These are phyloP conservation scores for Penicillium canescens DNA, from an alignment of 495 filamentous ascomycete species.

Conservation along the genomic window DNA sequence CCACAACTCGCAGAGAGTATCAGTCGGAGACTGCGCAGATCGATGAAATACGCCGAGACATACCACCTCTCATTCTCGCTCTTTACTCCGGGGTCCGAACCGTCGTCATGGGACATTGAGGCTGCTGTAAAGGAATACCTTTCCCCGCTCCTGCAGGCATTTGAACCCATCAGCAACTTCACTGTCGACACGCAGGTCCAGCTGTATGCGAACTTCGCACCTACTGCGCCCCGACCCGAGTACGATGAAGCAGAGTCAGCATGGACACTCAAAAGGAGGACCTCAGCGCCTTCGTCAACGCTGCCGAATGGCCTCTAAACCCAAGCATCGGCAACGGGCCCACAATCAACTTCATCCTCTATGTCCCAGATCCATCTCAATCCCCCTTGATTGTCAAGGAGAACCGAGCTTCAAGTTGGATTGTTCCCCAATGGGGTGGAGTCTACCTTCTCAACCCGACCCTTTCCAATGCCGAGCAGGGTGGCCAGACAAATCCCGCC, in stretches of 20 bases:
- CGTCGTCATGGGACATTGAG: conserved; percentile 92
- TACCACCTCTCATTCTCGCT: conserved; percentile 97
- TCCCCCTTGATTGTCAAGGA: conserved; percentile 67
- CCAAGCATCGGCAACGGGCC: conserved; percentile 92
- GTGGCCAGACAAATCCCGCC: conserved; percentile 27
- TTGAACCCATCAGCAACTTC: conserved; percentile 87
- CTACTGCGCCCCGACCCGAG: conserved; percentile 64
- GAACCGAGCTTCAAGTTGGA: conserved; percentile 80
- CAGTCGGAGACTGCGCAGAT: conserved; percentile 66
- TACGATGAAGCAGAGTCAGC: conserved; percentile 50
- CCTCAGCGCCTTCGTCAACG: conserved; percentile 92
- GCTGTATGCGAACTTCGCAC: conserved; percentile 77
- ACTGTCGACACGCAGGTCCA: conserved; percentile 97
- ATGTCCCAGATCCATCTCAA: conserved; percentile 63
- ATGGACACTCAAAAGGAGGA: conserved; percentile 83
- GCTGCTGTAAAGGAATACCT: conserved; percentile 79
- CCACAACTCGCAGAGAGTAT: conserved; percentile 53
- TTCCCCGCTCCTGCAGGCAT: conserved; percentile 72
- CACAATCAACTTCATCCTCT: conserved; percentile 93
- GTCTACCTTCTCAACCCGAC: conserved; percentile 76
- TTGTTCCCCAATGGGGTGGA: conserved; percentile 96
- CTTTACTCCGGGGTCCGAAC: conserved; percentile 74
- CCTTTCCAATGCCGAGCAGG: conserved; percentile 21
- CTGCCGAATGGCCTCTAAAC: conserved; percentile 94
- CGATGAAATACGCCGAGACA: conserved; percentile 87